Conservation (phyloP, 495 filamentous ascomycete species). For the Xylaria intraflava region DNA sequence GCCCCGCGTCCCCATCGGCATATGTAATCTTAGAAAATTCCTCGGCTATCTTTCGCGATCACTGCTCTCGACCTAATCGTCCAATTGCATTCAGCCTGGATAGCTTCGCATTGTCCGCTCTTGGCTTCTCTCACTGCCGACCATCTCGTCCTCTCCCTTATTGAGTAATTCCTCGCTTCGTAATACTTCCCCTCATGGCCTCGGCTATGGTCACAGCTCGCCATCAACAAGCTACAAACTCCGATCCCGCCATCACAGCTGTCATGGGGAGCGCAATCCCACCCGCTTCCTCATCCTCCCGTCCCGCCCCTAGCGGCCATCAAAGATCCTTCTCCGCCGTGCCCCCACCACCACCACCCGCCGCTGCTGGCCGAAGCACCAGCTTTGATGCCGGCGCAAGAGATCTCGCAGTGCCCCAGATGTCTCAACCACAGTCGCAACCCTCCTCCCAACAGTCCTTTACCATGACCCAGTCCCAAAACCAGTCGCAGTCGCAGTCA, state of each 20-base stretch:
- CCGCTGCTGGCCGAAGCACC: constrained; percentile 41
- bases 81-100: neutral
- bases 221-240: constrained; percentile 5
- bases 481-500: constrained; percentile 24
- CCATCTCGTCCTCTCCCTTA: neutral
- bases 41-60: neutral
- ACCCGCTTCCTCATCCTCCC: neutral
- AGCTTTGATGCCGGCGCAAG: constrained; percentile 35
- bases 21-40: neutral
- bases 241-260: neutral
- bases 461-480: constrained; percentile 42
- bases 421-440: constrained; percentile 40
- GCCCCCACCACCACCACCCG: constrained; percentile 18
- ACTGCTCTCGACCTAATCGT: neutral
- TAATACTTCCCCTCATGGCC: constrained; percentile 29
- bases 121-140: neutral
- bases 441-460: constrained; percentile 46
- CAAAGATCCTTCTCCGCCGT: constrained; percentile 13
- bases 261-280: neutral
- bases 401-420: constrained; percentile 36
- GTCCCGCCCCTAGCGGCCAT: constrained; percentile 4
- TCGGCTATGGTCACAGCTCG: constrained; percentile 30
- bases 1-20: neutral
- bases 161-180: neutral
- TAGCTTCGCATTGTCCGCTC: neutral